Evolutionary conservation across 1,284 basidiomycete species (phyloP), one percentile per base, ranked within the genome.

Genomic region (Wallemia mellicola): DNA sequence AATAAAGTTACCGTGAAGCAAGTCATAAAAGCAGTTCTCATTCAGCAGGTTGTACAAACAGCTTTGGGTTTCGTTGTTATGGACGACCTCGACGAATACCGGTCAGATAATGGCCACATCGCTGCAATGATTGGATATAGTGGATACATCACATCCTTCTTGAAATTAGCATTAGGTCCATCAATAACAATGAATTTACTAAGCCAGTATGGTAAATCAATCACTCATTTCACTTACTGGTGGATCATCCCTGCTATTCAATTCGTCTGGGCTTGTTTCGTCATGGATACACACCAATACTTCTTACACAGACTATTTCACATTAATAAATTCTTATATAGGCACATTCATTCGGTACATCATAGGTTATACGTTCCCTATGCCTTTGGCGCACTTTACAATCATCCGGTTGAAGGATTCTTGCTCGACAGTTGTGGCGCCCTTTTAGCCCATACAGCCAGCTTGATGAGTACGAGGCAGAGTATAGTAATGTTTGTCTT

Each of bases 271-370:
- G 88, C 86, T 26, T 83, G 91, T 74, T 85, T 94, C 69, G 70
- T 92, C 62, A 83, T 98, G 67, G 92, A 99, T 72, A 89, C 91
- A 28, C 96, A 89, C 89, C 89, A 99, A 71, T 99, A 98, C 72
- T 87, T 87, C 71, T 75, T 88, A 38, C 92, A 99, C 69, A 86
- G 94, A 57, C 72, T 75, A 48, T 87, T 95, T 80, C 92, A 98
- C 74, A 73, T 78, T 66, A 89, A 86, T 74, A 84, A 82, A 61
- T 92, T 78, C 69, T 76, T 98, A 30, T 99, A 95, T 74, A 84
- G 81, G 65, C 78, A 85, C 62, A 77, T 96, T 65, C 94, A 99
- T 71, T 88, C 86, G 1, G 82, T 84, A 70, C 94, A 99, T 69
- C 94, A 99, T 71, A 78, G 89, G 9, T 80, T 99, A 15, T 94